These are phyloP conservation scores for Colletotrichum lindemuthianum DNA, from an alignment of 2,329 filamentous ascomycete genomes.

Conservation along the genomic window DNA sequence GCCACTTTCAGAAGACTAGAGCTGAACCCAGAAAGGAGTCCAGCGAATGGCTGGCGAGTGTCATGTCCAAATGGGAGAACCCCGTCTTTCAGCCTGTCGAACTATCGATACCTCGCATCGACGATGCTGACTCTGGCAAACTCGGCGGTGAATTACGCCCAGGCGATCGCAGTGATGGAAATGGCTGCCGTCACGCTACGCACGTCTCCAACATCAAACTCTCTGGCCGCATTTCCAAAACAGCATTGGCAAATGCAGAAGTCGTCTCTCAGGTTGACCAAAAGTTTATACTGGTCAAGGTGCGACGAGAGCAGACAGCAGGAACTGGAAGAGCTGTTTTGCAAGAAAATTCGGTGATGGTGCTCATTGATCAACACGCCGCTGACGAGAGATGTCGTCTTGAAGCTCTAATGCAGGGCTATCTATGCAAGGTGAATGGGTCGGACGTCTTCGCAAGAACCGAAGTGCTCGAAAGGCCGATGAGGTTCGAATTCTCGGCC, in stretches of 20 bases:
- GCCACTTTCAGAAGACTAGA: constrained; percentile 9
- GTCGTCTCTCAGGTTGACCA: constrained; percentile 86
- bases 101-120: constrained; percentile 54
- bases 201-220: constrained; percentile 35
- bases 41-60: constrained; percentile 65
- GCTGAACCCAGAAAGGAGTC: constrained; percentile 37
- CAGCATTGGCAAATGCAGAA: constrained; percentile 66
- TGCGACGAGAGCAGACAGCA: constrained; percentile 44
- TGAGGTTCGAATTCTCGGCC: constrained; percentile 72
- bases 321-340: not conserved
- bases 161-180: not conserved
- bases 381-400: constrained; percentile 89
- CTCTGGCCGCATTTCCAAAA: constrained; percentile 67
- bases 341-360: constrained; percentile 62
- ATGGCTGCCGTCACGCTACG: constrained; percentile 4
- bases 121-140: constrained; percentile 36
- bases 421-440: constrained; percentile 50
- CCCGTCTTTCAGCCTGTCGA: constrained; percentile 73
- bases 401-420: constrained; percentile 72
- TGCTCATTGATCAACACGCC: constrained; percentile 93
- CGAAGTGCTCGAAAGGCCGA: constrained; percentile 58
- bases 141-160: constrained; percentile 5
- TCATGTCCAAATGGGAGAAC: constrained; percentile 77
- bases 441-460: constrained; percentile 41
- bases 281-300: constrained; percentile 85